Conservation (phyloP, 306 rosid genomes). For the Quercus mongolica region DNA sequence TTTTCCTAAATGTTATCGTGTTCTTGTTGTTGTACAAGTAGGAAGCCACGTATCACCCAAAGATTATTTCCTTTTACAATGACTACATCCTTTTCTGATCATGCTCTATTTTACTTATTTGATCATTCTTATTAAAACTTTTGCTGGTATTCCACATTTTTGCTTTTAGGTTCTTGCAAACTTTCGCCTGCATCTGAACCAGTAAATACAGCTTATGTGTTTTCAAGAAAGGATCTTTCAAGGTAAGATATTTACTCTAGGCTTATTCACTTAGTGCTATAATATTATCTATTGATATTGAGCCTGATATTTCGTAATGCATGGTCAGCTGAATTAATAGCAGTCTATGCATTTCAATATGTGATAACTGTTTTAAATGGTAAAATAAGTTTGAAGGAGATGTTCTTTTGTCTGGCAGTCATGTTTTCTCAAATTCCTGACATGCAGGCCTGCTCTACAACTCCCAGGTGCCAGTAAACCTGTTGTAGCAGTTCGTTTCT, state of each 20-base stretch:
- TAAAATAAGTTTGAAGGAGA: neutral
- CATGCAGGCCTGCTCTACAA: conserved; percentile 81
- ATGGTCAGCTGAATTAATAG: neutral
- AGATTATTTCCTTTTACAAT: neutral
- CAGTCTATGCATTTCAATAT: conserved; percentile 3
- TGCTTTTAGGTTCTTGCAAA: conserved; percentile 71
- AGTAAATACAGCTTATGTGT: conserved; percentile 67
- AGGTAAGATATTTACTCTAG: conserved; percentile 42
- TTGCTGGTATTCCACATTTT: conserved; percentile 20
- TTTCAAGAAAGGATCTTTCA: conserved; percentile 84
- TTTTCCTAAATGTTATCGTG: neutral
- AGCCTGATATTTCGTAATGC: conserved; percentile 2
- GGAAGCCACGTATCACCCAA: neutral
- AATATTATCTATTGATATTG: neutral
- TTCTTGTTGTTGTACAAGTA: neutral
- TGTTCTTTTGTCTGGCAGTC: conserved; percentile 17
- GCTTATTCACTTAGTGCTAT: neutral
- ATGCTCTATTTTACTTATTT: neutral
- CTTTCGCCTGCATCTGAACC: conserved; percentile 51
- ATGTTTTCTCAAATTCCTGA: conserved; percentile 25
- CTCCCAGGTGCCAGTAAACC: conserved; percentile 90
- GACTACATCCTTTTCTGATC: neutral
- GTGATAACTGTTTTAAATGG: conserved; percentile 4
- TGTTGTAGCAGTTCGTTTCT: conserved; percentile 79
- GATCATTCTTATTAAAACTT: neutral